Base-by-base conservation (phyloP, 148 eudicot species). In the Mesembryanthemum crystallinum region DNA sequence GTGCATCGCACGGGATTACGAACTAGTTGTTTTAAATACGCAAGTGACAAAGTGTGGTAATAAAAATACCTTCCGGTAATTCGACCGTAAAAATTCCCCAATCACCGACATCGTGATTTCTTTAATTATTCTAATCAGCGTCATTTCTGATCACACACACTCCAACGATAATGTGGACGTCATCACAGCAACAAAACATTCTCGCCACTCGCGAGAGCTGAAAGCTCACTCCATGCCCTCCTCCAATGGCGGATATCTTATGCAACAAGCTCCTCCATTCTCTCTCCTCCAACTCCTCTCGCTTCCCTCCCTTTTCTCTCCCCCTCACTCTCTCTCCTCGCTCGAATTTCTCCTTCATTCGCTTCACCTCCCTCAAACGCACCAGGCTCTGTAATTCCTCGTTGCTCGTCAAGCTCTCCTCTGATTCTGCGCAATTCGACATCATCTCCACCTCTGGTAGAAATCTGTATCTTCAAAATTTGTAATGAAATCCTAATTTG, bases 231-330 rank as follows among this genome's bases (percentile, higher is more conserved):
- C 43, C 9, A 6, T 39, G 9, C 18, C 28, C 33, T 54, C 42
- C 75, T 78, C 75, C 33, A n/a, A 84, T 84, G 86, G 86, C 84
- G 82, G 81, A 80, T 24, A 72, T 73, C 12, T 76, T 65, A 14
- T 51, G 54, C 77, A 70, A 21, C 74, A 74, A 66, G 9, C 57
- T 81, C 49, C n/a, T 72, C 27, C 68, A 47, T 12, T 67, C 62
- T 39, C 66, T 33, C n/a, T 35, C 67, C 27, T 25, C 11, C 12
- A 35, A 23, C 67, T 18, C 37, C 42, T 51, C 74, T 39, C 35
- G 4, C 39, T 67, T 33, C 51, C 55, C 74, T 30, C 51, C 27
- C 43, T 55, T 64, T 29, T 70, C 61, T 30, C 28, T 69, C 58
- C 76, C 74, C 12, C 63, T 67, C 72, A 51, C 11, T 63, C 54